Evolutionary conservation across 371 early-diverging fungal genomes (phyloP).

Genomic region (Zychaea mexicana): DNA sequence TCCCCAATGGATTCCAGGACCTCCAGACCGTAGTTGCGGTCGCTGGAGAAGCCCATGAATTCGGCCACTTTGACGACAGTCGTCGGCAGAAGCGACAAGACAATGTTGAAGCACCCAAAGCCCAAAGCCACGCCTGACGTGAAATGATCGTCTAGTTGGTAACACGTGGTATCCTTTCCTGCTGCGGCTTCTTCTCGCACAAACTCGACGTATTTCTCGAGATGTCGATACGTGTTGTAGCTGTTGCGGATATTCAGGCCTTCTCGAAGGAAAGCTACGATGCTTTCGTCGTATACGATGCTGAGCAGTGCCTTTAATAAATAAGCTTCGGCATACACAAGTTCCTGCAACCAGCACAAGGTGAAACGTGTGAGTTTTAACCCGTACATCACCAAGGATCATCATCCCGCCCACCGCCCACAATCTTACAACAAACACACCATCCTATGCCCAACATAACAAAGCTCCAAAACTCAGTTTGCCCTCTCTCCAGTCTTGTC

Average conservation of each 20-base stretch:
- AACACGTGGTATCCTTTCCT: conserved; percentile 25
- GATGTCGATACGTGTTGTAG: conserved; percentile 62
- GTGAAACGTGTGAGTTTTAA: neutral
- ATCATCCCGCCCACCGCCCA: neutral
- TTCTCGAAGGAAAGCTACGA: conserved; percentile 73
- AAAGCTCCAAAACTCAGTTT: too few species aligned
- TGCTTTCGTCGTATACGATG: conserved; percentile 68
- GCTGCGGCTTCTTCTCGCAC: conserved; percentile 38
- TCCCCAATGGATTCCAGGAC: conserved; percentile 61
- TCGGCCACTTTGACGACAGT: conserved; percentile 58
- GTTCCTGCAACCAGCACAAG: conserved; percentile 52
- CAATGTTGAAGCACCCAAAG: conserved; percentile 60
- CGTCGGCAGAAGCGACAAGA: conserved; percentile 51
- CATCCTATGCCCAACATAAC: neutral
- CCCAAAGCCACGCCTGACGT: conserved; percentile 73
- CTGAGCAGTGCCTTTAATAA: conserved; percentile 69
- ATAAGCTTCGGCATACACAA: conserved; percentile 74
- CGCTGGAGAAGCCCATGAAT: conserved; percentile 74
- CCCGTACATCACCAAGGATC: neutral
- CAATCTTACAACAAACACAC: neutral
- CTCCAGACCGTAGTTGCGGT: conserved; percentile 65
- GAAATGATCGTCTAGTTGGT: conserved; percentile 69
- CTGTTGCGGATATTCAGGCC: conserved; percentile 71
- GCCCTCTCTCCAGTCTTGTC: too few species aligned
- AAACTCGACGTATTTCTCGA: conserved; percentile 57